phyloP scores from a whole-genome alignment of 306 rosid genomes.

The Dryas alaskensis region DNA sequence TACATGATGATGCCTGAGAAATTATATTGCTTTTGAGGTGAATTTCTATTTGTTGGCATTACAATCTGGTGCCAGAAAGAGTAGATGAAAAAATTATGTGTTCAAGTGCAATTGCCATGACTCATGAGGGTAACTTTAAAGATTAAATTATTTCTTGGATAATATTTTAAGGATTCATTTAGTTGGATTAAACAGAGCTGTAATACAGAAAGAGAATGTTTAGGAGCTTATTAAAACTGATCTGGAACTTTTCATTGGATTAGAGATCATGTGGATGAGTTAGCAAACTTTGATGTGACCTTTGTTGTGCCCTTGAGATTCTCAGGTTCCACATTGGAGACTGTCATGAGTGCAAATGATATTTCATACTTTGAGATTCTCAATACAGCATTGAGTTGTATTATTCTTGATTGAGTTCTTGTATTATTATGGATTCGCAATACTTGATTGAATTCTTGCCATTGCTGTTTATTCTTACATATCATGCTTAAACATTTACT shows the following conservation, averaged over 20 bases:
- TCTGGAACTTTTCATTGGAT: conserved; percentile 6
- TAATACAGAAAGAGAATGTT: background rate
- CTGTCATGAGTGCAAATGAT: background rate
- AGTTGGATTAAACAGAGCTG: background rate
- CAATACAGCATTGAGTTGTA: background rate
- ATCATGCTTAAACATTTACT: background rate
- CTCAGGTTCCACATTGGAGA: background rate
- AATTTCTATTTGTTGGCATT: background rate
- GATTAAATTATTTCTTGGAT: background rate
- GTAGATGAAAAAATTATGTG: background rate
- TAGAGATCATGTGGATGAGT: background rate
- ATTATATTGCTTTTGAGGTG: background rate
- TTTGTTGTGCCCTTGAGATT: conserved; percentile 6
- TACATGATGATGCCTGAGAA: background rate
- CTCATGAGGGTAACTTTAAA: background rate
- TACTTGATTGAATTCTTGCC: conserved; percentile 2
- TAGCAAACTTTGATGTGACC: conserved; percentile 2
- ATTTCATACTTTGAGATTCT: background rate
- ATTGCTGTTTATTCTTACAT: background rate
- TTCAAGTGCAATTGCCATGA: background rate
- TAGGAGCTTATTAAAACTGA: background rate
- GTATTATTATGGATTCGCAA: background rate
- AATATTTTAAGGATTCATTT: background rate
- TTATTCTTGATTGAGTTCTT: background rate
- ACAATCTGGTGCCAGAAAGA: background rate